Evolutionary conservation across 23 red algal species (phyloP).

Genomic region (Gracilaria gracilis): DNA sequence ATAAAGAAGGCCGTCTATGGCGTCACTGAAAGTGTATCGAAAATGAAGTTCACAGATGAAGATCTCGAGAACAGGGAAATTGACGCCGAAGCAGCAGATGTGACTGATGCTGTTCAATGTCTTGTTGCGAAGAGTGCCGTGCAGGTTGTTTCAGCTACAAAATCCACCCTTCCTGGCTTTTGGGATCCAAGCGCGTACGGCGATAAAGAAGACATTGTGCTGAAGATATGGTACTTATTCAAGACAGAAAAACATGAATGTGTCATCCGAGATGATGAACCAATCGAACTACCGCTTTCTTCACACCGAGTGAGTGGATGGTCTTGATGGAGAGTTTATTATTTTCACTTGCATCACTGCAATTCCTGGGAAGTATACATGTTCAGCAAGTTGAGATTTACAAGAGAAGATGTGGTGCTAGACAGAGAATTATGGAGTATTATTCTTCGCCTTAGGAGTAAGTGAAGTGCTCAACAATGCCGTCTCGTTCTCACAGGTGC

Average conservation of each 20-base stretch:
- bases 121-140: constrained; percentile 81
- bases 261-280: constrained; percentile 69
- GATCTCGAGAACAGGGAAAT: constrained; percentile 53
- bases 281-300: constrained; percentile 84
- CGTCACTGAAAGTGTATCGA: constrained; percentile 21
- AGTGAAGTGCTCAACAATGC: no score
- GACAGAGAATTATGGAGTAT: no score
- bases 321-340: constrained; percentile 27
- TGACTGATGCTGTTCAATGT: constrained; percentile 80
- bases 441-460: no score
- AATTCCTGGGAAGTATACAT: background rate
- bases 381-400: background rate
- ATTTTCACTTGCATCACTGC: background rate
- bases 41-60: constrained; percentile 28
- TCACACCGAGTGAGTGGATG: constrained; percentile 63
- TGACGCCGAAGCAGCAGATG: constrained; percentile 70
- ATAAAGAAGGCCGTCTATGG: constrained; percentile 91
- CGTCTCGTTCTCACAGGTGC: no score
- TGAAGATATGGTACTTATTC: constrained; percentile 91
- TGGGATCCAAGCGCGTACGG: constrained; percentile 92
- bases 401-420: no score
- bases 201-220: constrained; percentile 67
- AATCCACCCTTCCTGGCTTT: constrained; percentile 83
- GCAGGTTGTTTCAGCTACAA: constrained; percentile 85
- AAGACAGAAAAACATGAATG: constrained; percentile 78